Evolutionary conservation across 2,329 filamentous ascomycete species (phyloP), one percentile per base, ranked within the genome.

Genomic region (Acarospora socialis): DNA sequence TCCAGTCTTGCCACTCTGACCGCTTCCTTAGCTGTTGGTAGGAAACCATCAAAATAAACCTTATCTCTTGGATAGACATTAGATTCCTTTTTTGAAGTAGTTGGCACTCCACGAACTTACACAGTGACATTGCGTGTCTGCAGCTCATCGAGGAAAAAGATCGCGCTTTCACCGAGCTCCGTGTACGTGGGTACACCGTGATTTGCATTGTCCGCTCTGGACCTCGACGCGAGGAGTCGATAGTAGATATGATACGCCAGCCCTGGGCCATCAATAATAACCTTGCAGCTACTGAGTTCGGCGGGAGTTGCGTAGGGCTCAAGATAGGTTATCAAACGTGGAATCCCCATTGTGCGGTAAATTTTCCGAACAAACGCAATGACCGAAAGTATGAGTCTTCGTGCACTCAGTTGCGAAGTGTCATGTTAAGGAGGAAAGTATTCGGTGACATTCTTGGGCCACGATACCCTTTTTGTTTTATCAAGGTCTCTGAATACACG

Each of bases 31-130:
- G 61, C 53, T 0, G 51, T 36, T 0, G 87, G 87, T 1, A 95
- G 63, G 34, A 72, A 76, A 9, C 84, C 84, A 52, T 95, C 87
- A 46, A 95, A 94, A 50, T 78, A 84, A 32, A 94, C 79, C 28
- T 66, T 71, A 36, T 70, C 58, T 43, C 75, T 81, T 43, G 19
- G 20, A 25, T 30, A 7, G n/a, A n/a, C 18, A 30, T 32, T 33
- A 39, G 29, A 31, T 10, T 23, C 32, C 42, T 44, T 47, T 34
- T 19, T 21, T 27, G 24, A 33, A n/a, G 30, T 23, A 31, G 36
- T 36, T 41, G 19, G 22, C 33, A 27, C n/a, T 20, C 8, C 20
- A 32, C 40, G 36, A 31, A 53, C 57, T 55, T 62, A 87, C 81
- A 90, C 65, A 27, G 56, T 56, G 30, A 80, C 65, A 32, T 68